Base-by-base conservation (phyloP, 2,329 filamentous ascomycete genomes). In the Diplodia corticola region DNA sequence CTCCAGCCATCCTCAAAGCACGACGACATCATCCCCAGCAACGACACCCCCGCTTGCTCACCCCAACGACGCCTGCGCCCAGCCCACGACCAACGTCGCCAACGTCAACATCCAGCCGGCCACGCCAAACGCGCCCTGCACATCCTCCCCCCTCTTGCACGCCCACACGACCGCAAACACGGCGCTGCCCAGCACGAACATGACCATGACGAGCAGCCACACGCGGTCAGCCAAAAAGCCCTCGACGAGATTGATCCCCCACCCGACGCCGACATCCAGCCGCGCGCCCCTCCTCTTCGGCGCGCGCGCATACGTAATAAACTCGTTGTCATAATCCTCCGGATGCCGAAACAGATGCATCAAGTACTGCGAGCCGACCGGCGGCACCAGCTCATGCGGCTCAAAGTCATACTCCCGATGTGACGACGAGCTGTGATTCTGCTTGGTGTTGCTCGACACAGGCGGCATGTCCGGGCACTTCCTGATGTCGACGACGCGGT, bases 111-210 rank as follows among this genome's bases (percentile, higher is more conserved):
- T 69, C 76, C 76, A 80, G 10, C 74, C 72, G 6, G 77, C 76
- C 15, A 79, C 75, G 1, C 76, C 77, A 70, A 79, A 80, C 13
- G 77, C 78, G n/a, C 78, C 77, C 64, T 79, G 77, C 12, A 79
- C 68, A 66, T 80, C 77, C 6, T 70, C 69, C 60, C 71, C 72
- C 61, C 70, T 71, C 5, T 72, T 50, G 17, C 28, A 63, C 2
- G 74, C 72, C 77, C 77, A 80, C 28, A 74, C 65, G 4, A 75
- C 67, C 0, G 72, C 77, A 69, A 80, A 80, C 2, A 76, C 71
- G 1, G 69, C 59, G 67, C 77, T 78, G 5, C 71, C 75, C 22
- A 77, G 30, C 2, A 71, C 71, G 65, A 77, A 77, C 12, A 74
- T 64, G 0, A 67, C 53, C 67, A 76, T 72, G 1, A 75, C 60